A percentile compares a stretch with the other conserved stretches of the same genome.
These are phyloP conservation scores for Lagenaria siceraria DNA, from an alignment of 306 rosid genomes.

Conservation along the genomic window DNA sequence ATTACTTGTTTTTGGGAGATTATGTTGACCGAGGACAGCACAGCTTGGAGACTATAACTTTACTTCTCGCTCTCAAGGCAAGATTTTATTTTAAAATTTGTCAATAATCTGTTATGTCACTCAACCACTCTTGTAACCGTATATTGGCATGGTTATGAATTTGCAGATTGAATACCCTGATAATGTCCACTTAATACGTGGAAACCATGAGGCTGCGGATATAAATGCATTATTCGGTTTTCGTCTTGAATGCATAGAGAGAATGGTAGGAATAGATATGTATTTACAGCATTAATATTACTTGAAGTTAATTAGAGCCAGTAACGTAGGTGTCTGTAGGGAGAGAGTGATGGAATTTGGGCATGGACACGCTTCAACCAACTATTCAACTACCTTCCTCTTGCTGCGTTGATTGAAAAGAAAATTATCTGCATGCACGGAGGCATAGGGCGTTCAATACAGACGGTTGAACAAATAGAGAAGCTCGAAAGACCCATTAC, in stretches of 20 bases:
- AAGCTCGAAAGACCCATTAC: slow-evolving; percentile 97
- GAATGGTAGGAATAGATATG: slow-evolving; percentile 61
- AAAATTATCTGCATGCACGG: slow-evolving; percentile 99
- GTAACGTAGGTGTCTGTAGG: slow-evolving; percentile 41
- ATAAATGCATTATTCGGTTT: slow-evolving; percentile 98
- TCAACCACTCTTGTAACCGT: neutral
- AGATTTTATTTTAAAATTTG: slow-evolving; percentile 15
- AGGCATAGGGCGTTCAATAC: slow-evolving; percentile 95
- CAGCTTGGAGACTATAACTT: slow-evolving; percentile 96
- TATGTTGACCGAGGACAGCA: slow-evolving; percentile 99
- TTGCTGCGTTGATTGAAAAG: slow-evolving; percentile 95
- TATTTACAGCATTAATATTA: slow-evolving; percentile 14
- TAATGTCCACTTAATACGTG: slow-evolving; percentile 92
- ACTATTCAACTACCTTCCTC: slow-evolving; percentile 94
- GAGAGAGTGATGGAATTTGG: slow-evolving; percentile 99
- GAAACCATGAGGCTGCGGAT: slow-evolving; percentile 99
- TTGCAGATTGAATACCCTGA: slow-evolving; percentile 96
- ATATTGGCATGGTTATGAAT: slow-evolving; percentile 17
- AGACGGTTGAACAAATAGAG: slow-evolving; percentile 91
- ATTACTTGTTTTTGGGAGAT: slow-evolving; percentile 97
- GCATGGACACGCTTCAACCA: slow-evolving; percentile 99
- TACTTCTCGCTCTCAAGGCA: slow-evolving; percentile 97
- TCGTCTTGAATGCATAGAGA: slow-evolving; percentile 97
- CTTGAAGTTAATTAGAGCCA: slow-evolving; percentile 13
- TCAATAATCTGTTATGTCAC: slow-evolving; percentile 2